Percentiles rank a stretch among this genome's conserved stretches.
phyloP scores from a whole-genome alignment of 2,329 filamentous ascomycete genomes.

The Fusarium bactridioides region DNA sequence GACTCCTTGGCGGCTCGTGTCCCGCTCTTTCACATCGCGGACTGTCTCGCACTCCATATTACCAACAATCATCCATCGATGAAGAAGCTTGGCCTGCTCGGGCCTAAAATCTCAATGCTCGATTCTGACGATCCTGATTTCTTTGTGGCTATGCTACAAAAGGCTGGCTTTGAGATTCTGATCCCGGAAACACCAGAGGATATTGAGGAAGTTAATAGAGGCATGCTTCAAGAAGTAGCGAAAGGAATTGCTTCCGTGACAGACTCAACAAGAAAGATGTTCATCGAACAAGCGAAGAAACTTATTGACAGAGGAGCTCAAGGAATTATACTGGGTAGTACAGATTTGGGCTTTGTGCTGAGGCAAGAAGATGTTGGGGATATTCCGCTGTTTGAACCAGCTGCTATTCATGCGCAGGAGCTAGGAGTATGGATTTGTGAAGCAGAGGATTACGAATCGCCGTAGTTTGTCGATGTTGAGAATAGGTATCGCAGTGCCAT shows the following conservation, averaged over 20 bases:
- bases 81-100: background rate
- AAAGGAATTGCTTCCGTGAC: background rate
- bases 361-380: background rate
- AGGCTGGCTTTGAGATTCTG: background rate
- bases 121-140: background rate
- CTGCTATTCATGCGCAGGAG: background rate
- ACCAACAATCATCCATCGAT: background rate
- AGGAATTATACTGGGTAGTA: background rate
- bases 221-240: background rate
- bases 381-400: background rate
- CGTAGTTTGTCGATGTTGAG: fast-evolving
- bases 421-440: background rate
- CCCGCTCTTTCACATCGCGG: background rate
- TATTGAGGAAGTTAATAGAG: background rate
- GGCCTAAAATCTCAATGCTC: background rate
- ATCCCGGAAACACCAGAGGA: background rate
- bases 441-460: background rate
- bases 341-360: background rate
- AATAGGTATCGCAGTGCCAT: background rate
- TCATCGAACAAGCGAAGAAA: background rate
- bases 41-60: background rate
- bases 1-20: background rate
- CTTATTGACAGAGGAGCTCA: background rate
- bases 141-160: background rate
- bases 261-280: background rate